Evolutionary conservation across 768 basidiomycete species (phyloP), one percentile per base, ranked within the genome.

Genomic region (Suillus decipiens): DNA sequence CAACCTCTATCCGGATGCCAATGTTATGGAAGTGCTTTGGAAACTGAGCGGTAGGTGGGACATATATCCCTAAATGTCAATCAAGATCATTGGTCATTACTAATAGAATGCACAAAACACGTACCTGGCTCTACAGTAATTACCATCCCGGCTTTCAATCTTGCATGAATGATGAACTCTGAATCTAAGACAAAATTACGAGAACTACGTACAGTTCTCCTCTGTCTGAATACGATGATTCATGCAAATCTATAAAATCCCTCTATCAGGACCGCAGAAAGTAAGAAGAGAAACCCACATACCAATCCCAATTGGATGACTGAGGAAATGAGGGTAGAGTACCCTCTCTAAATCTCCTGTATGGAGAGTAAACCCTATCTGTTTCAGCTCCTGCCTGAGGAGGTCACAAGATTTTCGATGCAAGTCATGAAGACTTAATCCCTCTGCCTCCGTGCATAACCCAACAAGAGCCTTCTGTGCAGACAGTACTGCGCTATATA

Each of bases 301-400:
- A 89, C 92, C 91, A 57, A 97, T 88, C 7, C 97, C 97, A 42
- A 99, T 89, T 8, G 92, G 91, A 78, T 99, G 97, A 33, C 92
- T 87, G 54, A 99, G 75, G 66, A 88, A 94, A 79, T 99, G 97
- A 1, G 97, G 97, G 71, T 98, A 99, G 68, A 99, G 74, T 36
- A 79, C 69, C 33, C 89, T 77, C 66, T 92, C 84, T 51, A 96
- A 81, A 61, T 92, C 80, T 31, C 88, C 87, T 1, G 76, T 69
- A 15, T 76, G 67, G 10, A 67, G 60, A 11, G 79, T 78, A 12
- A 81, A 79, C 0, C 77, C 77, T 41, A 93, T 76, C 69, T 92
- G 89, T 63, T 83, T 84, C 54, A 99, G 80, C 74, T 96, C 96
- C 59, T 75, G 71, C 53, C 84, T 80, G 42, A 98, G 79, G 42